These are phyloP conservation scores for Berberis thunbergii DNA, from an alignment of 164 flowering plant species.

Conservation along the genomic window DNA sequence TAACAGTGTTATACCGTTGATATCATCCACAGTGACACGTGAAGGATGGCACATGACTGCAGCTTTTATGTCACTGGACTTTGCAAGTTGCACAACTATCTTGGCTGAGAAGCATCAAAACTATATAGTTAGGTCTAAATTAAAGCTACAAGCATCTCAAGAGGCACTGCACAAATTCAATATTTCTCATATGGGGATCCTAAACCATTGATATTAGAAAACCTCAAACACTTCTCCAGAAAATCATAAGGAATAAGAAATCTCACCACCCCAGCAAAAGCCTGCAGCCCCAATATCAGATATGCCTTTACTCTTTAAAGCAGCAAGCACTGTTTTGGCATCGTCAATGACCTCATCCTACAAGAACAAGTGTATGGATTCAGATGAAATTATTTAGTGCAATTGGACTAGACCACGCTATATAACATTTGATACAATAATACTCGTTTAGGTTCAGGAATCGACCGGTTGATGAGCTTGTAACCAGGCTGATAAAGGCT, in stretches of 20 bases:
- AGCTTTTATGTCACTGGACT: background rate
- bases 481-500: conserved; percentile 34
- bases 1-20: no score
- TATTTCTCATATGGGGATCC: background rate
- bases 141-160: no score
- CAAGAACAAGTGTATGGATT: background rate
- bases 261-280: background rate
- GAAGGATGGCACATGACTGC: no score
- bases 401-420: no score
- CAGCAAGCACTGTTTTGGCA: no score
- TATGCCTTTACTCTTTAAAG: background rate
- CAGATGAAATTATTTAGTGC: background rate
- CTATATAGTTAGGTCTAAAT: background rate
- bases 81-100: background rate
- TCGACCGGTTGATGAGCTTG: conserved; percentile 42
- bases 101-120: background rate
- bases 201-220: background rate
- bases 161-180: background rate
- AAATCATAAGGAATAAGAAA: background rate
- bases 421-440: no score
- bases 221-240: background rate
- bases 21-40: no score
- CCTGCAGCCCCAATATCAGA: background rate
- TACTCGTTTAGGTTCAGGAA: background rate
- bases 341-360: background rate